Base-by-base conservation (phyloP, 2,329 filamentous ascomycete genomes). In the Fusarium begoniae region DNA sequence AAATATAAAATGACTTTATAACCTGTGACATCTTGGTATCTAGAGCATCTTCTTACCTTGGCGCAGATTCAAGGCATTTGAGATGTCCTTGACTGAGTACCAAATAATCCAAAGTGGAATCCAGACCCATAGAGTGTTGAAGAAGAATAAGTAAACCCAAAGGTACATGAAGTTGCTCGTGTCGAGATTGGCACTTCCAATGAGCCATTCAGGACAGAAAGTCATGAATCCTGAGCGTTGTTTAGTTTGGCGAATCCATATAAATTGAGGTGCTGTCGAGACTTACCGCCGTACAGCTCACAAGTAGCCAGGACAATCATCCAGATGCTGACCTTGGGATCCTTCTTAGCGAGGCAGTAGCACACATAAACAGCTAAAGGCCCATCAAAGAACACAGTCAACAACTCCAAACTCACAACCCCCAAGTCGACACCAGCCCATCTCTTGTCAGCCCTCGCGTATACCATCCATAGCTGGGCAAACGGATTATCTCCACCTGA, bases 141-240 rank as follows among this genome's bases (percentile, higher is more conserved):
- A 92, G 81, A 92, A 92, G 74, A 91, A 84, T 22, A 93, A 83
- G 75, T 92, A 92, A 20, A 92, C 84, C 90, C 90, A 92, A 72
- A 87, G 83, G 77, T 91, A 91, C 89, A 93, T 91, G 75, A 89
- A 91, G 81, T 92, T 92, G 82, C 86, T 90, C 24, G 85, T 85
- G 79, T 92, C 89, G 67, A 93, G 87, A 78, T 91, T 91, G 72
- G 86, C 78, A 79, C 87, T 92, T 58, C 86, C 87, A 5, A 86
- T 88, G 18, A 93, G 82, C 91, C 91, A 93, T 81, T 93, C 91
- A 18, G 91, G 91, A 81, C 88, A 90, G 79, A 93, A 93, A 1
- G 91, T 93, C 88, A 93, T 92, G 82, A 90, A 93, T 24, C 90
- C 89, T 90, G 44, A n/a, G 24, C 40, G 20, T 15, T 41, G 28